Evolutionary conservation across 352 stramenopile species (phyloP).

Genomic region (Phytopythium oedochilum): DNA sequence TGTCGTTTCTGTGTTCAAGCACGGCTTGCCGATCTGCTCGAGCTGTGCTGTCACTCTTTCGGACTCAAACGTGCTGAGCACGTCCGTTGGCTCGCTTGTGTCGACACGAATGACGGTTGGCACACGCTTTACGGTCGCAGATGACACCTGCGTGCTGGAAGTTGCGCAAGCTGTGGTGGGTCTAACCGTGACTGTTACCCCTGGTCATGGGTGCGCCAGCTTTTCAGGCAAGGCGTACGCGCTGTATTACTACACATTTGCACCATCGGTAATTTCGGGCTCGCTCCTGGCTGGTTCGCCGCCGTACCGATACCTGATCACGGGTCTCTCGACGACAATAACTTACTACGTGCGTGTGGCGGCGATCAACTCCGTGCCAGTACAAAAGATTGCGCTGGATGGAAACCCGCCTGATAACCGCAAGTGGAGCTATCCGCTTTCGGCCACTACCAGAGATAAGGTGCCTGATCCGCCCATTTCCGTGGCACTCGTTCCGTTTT

Average conservation of each 20-base stretch:
- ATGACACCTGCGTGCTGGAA: slow-evolving; percentile 46
- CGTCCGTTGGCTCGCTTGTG: slow-evolving; percentile 11
- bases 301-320: slow-evolving; percentile 80
- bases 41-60: slow-evolving; percentile 42
- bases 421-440: slow-evolving; percentile 85
- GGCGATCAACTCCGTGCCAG: slow-evolving; percentile 86
- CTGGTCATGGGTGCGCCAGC: slow-evolving; percentile 22
- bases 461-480: slow-evolving; percentile 66
- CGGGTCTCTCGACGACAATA: slow-evolving; percentile 47
- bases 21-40: slow-evolving; percentile 44
- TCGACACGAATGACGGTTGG: slow-evolving; percentile 17
- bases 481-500: slow-evolving; percentile 57
- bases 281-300: slow-evolving; percentile 64
- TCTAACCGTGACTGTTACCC: slow-evolving; percentile 9
- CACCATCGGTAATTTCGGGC: slow-evolving; percentile 43
- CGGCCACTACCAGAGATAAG: slow-evolving; percentile 75
- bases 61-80: slow-evolving; percentile 15
- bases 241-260: slow-evolving; percentile 60
- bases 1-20: slow-evolving; percentile 53
- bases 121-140: slow-evolving; percentile 47
- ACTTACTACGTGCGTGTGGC: slow-evolving; percentile 92
- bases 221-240: slow-evolving; percentile 46
- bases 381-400: slow-evolving; percentile 79
- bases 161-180: slow-evolving; percentile 7
- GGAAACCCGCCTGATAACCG: slow-evolving; percentile 86